phyloP scores from a whole-genome alignment of 495 filamentous ascomycete genomes.

The Glarea lozoyensis region DNA sequence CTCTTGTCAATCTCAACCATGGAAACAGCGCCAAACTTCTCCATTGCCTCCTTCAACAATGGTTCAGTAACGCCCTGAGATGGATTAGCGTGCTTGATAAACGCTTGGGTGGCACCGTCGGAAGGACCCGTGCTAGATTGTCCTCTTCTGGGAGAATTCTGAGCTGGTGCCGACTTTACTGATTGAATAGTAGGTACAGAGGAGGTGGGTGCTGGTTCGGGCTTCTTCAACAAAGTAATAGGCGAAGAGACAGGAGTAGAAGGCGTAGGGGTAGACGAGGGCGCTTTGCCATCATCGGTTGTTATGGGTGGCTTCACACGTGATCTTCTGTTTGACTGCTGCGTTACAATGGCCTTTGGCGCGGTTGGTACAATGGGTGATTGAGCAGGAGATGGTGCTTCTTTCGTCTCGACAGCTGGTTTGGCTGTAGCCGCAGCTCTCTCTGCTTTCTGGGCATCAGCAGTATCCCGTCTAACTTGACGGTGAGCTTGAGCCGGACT shows the following conservation, averaged over 20 bases:
- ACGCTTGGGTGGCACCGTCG: conserved; percentile 66
- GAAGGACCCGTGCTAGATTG: conserved; percentile 21
- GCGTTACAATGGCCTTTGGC: conserved; percentile 12
- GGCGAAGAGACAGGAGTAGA: conserved; percentile 13
- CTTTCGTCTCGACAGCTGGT: conserved; percentile 31
- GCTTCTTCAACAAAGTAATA: conserved; percentile 21
- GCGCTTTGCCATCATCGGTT: conserved; percentile 7
- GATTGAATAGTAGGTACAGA: conserved; percentile 17
- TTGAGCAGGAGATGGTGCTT: conserved; percentile 14
- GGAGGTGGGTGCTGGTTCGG: conserved; percentile 21
- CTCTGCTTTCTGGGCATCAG: conserved; percentile 31
- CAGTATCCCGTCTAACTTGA: conserved; percentile 41
- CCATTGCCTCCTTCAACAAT: conserved; percentile 61
- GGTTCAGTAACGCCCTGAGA: conserved; percentile 85
- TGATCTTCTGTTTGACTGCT: conserved; percentile 9
- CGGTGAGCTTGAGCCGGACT: conserved; percentile 49
- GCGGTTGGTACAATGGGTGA: conserved; percentile 23
- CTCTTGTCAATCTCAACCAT: conserved; percentile 85
- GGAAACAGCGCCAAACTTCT: conserved; percentile 57
- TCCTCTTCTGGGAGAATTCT: conserved; percentile 14
- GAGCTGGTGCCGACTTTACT: conserved; percentile 16
- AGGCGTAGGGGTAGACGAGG: conserved; percentile 19
- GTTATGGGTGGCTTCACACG: conserved; percentile 8
- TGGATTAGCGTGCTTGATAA: conserved; percentile 85
- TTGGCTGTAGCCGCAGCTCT: conserved; percentile 16